These are phyloP conservation scores for Amniculicola lignicola DNA, from an alignment of 495 filamentous ascomycete species.

Conservation along the genomic window DNA sequence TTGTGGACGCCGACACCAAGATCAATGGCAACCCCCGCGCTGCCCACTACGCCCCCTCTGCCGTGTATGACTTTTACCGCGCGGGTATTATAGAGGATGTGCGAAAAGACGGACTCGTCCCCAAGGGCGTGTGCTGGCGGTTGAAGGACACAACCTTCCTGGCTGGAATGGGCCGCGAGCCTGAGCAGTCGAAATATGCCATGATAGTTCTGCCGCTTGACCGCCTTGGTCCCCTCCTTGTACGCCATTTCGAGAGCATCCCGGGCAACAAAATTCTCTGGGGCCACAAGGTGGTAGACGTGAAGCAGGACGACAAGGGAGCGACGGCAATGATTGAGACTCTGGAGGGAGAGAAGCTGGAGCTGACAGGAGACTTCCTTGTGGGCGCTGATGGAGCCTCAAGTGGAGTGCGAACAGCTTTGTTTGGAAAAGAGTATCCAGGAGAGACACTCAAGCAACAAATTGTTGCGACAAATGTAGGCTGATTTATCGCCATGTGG, in stretches of 20 bases:
- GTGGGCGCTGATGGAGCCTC: slow-evolving; percentile 59
- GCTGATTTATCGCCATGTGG: background rate
- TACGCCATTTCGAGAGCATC: slow-evolving; percentile 47
- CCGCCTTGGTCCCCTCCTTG: slow-evolving; percentile 47
- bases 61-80: slow-evolving; percentile 53
- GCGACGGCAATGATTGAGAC: slow-evolving; percentile 21
- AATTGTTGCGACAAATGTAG: slow-evolving; percentile 62
- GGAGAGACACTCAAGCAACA: slow-evolving; percentile 58
- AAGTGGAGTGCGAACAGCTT: slow-evolving; percentile 51
- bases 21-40: slow-evolving; percentile 57
- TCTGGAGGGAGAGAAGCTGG: slow-evolving; percentile 42
- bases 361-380: slow-evolving; percentile 56
- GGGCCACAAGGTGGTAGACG: slow-evolving; percentile 25
- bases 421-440: slow-evolving; percentile 60
- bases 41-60: slow-evolving; percentile 51
- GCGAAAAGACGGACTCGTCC: slow-evolving; percentile 47
- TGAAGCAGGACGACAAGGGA: slow-evolving; percentile 32
- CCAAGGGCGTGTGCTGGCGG: slow-evolving; percentile 54
- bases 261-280: slow-evolving; percentile 49
- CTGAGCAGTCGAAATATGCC: slow-evolving; percentile 35
- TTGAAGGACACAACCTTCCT: slow-evolving; percentile 46
- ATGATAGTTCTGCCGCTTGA: slow-evolving; percentile 52
- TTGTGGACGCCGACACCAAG: slow-evolving; percentile 50
- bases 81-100: slow-evolving; percentile 58
- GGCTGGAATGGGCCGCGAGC: slow-evolving; percentile 39